Evolutionary conservation across 805 yeast genomes (phyloP).

Genomic region (Candida argentea): DNA sequence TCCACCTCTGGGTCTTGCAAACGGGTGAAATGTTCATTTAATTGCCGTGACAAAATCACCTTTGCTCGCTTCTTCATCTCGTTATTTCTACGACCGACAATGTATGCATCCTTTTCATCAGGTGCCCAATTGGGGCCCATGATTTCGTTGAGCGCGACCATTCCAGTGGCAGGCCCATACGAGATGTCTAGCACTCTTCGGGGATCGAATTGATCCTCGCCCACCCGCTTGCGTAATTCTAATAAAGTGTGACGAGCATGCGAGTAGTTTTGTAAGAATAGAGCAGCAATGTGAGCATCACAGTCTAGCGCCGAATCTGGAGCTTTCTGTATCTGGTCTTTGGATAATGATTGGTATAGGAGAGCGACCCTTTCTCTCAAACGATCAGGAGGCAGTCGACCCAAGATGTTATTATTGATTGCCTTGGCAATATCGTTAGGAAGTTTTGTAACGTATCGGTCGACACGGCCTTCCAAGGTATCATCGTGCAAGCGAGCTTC

Average conservation of each 20-base stretch:
- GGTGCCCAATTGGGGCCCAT: slow-evolving; percentile 61
- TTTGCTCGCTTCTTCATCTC: slow-evolving; percentile 80
- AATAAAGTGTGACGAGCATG: slow-evolving; percentile 51
- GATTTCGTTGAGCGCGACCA: slow-evolving; percentile 77
- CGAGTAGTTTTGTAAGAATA: slow-evolving; percentile 75
- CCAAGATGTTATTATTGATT: slow-evolving; percentile 55
- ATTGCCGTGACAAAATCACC: slow-evolving; percentile 61
- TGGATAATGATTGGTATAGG: slow-evolving; percentile 40
- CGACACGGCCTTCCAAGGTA: slow-evolving; percentile 48
- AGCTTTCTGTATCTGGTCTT: slow-evolving; percentile 44
- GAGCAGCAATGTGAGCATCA: slow-evolving; percentile 73
- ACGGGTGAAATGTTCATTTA: slow-evolving; percentile 27
- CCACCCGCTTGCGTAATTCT: slow-evolving; percentile 53
- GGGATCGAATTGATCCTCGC: slow-evolving; percentile 48
- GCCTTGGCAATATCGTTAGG: slow-evolving; percentile 48
- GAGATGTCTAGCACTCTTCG: slow-evolving; percentile 66
- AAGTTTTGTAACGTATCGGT: slow-evolving; percentile 40
- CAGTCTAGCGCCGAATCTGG: slow-evolving; percentile 40
- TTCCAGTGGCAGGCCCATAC: slow-evolving; percentile 87
- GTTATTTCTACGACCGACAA: slow-evolving; percentile 45
- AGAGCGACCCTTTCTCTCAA: slow-evolving; percentile 54
- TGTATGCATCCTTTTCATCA: slow-evolving; percentile 54
- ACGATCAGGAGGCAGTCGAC: slow-evolving; percentile 50
- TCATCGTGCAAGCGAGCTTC: slow-evolving; percentile 49
- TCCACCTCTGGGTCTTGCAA: slow-evolving; percentile 6